Conservation (phyloP, 345 rosid species). For the Melaleuca alternifolia region DNA sequence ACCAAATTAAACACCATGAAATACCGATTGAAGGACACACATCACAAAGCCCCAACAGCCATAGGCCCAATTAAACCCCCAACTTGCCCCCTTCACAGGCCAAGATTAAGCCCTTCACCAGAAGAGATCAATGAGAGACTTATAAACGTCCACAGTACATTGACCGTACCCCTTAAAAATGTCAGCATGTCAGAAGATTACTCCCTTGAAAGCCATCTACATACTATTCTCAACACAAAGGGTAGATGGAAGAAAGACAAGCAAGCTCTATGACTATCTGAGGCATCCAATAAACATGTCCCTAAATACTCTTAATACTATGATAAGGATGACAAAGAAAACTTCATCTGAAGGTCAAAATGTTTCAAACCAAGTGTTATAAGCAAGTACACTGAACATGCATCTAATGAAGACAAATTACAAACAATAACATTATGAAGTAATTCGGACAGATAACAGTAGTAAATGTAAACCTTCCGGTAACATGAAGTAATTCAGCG, state of each 20-base stretch:
- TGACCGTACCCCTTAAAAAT: not conserved
- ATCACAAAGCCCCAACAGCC: not conserved
- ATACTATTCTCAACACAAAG: not conserved
- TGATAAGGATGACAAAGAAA: not conserved
- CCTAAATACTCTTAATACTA: not conserved
- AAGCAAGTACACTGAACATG: not conserved
- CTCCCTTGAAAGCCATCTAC: not conserved
- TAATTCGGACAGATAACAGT: not conserved
- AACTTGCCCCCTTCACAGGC: not conserved
- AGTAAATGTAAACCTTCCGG: slow-evolving; percentile 46
- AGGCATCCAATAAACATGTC: not conserved
- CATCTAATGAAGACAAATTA: not conserved
- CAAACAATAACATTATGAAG: not conserved
- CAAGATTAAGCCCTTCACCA: not conserved
- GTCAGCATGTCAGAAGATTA: not conserved
- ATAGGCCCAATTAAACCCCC: not conserved
- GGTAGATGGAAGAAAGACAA: not conserved
- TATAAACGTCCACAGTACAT: not conserved
- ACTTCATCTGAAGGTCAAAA: not conserved
- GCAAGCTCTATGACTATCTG: not conserved
- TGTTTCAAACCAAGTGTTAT: not conserved
- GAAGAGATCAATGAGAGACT: not conserved
- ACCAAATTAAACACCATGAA: not conserved
- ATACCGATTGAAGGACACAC: not conserved
- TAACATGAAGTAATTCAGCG: slow-evolving; percentile 79